Conservation (phyloP, 495 filamentous ascomycete genomes). For the Chaetomidium leptoderma region DNA sequence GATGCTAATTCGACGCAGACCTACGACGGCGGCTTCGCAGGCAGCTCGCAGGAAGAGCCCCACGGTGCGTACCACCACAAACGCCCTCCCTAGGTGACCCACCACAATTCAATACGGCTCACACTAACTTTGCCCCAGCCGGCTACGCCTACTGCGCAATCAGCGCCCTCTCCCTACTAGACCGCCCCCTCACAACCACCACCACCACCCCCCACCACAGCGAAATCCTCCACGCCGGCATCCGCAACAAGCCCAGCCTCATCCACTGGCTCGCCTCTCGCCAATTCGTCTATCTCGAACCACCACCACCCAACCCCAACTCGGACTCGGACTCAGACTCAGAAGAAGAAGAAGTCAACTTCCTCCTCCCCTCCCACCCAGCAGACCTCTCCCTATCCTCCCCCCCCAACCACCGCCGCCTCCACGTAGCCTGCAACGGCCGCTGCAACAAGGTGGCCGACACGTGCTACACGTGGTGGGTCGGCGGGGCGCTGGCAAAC, state of each 20-base stretch:
- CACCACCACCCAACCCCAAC: slow-evolving; percentile 31
- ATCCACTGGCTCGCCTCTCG: slow-evolving; percentile 55
- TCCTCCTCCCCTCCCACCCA: slow-evolving; percentile 34
- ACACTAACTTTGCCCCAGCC: slow-evolving; percentile 44
- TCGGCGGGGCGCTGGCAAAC: slow-evolving; percentile 64
- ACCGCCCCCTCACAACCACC: slow-evolving; percentile 41
- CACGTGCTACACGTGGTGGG: slow-evolving; percentile 96
- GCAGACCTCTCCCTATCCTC: slow-evolving; percentile 30
- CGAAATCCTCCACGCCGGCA: slow-evolving; percentile 31
- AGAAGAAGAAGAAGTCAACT: slow-evolving; percentile 40
- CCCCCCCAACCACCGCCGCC: slow-evolving; percentile 30
- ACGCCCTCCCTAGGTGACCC: neutral
- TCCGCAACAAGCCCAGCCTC: slow-evolving; percentile 34
- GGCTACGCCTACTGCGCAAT: slow-evolving; percentile 87
- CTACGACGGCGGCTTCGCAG: slow-evolving; percentile 86
- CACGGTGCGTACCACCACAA: slow-evolving; percentile 61
- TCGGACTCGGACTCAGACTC: slow-evolving; percentile 25
- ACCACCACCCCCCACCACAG: slow-evolving; percentile 31
- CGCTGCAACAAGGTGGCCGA: slow-evolving; percentile 83
- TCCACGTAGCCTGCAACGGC: slow-evolving; percentile 71
- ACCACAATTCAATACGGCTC: no score
- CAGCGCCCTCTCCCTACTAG: slow-evolving; percentile 65
- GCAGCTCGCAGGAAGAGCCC: slow-evolving; percentile 76
- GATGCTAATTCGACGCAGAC: slow-evolving; percentile 52
- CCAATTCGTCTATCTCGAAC: slow-evolving; percentile 54